phyloP scores from a whole-genome alignment of 805 yeast genomes.

The Kodamaea hsintzibuensis region DNA sequence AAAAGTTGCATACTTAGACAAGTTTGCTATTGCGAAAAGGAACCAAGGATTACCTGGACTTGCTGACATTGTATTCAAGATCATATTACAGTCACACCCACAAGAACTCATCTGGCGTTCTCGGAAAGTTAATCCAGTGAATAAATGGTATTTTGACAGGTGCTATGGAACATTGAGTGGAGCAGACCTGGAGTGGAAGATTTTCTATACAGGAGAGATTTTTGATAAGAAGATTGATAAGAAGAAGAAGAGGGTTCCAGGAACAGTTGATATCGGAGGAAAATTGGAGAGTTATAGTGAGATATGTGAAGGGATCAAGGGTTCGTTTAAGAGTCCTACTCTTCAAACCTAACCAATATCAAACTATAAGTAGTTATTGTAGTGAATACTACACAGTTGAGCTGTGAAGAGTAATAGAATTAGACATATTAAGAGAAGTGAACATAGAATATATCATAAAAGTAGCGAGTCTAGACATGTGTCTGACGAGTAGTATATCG shows the following conservation, averaged over 20 bases:
- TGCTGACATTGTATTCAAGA: constrained; percentile 89
- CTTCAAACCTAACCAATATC: neutral
- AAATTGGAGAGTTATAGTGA: constrained; percentile 49
- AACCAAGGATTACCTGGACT: constrained; percentile 91
- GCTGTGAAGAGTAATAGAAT: neutral
- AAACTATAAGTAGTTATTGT: neutral
- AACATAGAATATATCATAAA: neutral
- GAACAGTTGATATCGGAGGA: constrained; percentile 24
- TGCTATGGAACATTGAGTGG: constrained; percentile 62
- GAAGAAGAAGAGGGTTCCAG: constrained; percentile 12
- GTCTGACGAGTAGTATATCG: too few relatives aligned
- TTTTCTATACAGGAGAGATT: constrained; percentile 43
- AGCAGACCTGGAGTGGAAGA: constrained; percentile 39
- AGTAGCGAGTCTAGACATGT: neutral
- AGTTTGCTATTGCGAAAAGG: constrained; percentile 83
- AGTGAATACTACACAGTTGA: neutral
- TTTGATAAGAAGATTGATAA: constrained; percentile 37
- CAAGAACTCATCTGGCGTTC: constrained; percentile 89
- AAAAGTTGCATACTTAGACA: constrained; percentile 79
- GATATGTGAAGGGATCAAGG: constrained; percentile 57
- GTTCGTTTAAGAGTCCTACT: constrained; percentile 42
- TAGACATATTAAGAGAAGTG: neutral
- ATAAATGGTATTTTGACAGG: constrained; percentile 96
- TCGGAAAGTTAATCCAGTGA: constrained; percentile 81
- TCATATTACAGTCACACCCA: constrained; percentile 67